Conservation (phyloP, 169 alveolate genomes). For the Plasmodium adleri region DNA sequence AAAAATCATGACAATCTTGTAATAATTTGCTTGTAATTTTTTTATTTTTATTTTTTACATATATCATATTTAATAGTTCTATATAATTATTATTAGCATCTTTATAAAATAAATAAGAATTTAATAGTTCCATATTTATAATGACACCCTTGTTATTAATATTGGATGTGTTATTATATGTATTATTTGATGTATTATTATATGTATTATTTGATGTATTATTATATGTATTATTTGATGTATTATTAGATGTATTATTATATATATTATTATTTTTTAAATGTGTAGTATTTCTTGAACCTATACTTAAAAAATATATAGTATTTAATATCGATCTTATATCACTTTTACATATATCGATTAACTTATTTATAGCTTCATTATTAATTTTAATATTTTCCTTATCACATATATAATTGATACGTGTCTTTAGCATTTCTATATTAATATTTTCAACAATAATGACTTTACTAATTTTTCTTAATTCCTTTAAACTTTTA, state of each 20-base stretch:
- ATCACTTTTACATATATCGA: conserved; percentile 80
- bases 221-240: not conserved
- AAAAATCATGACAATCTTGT: conserved; percentile 25
- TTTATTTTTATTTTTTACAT: conserved; percentile 58
- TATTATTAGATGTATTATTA: no score
- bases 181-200: not conserved
- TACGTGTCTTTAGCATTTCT: conserved; percentile 75
- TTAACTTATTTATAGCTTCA: conserved; percentile 78
- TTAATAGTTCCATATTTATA: conserved; percentile 19
- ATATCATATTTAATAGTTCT: conserved; percentile 43
- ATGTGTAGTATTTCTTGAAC: conserved; percentile 3
- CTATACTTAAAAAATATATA: conserved; percentile 57
- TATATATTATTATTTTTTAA: conserved; percentile 47
- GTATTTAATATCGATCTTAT: conserved; percentile 77
- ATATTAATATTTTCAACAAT: conserved; percentile 80
- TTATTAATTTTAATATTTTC: conserved; percentile 78
- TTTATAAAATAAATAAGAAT: conserved; percentile 37
- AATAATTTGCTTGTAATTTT: conserved; percentile 17
- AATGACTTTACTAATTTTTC: conserved; percentile 84
- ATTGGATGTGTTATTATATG: not conserved
- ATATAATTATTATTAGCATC: conserved; percentile 56
- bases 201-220: not conserved
- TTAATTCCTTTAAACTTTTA: conserved; percentile 83
- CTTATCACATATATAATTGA: conserved; percentile 77
- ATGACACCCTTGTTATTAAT: not conserved